Conservation (phyloP, 495 filamentous ascomycete genomes). For the Melanomma pulvis-pyrius region DNA sequence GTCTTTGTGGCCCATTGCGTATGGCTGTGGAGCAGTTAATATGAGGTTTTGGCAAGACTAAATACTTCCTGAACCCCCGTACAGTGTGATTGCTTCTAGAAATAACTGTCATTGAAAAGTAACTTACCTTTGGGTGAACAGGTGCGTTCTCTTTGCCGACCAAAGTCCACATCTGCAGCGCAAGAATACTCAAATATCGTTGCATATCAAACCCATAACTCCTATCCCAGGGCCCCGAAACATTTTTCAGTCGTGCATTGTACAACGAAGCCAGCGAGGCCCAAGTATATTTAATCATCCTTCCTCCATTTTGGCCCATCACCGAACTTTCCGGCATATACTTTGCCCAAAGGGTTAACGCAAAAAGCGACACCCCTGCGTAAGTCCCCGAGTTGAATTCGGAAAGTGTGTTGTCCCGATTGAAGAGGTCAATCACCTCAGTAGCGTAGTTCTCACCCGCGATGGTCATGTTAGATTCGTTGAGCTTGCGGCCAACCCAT, state of each 20-base stretch:
- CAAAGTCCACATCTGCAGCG: conserved; percentile 24
- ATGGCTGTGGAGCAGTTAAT: conserved; percentile 5
- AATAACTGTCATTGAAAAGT: no score
- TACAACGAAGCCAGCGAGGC: conserved; percentile 15
- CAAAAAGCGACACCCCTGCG: conserved; percentile 22
- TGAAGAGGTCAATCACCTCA: conserved; percentile 23
- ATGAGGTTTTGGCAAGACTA: background rate
- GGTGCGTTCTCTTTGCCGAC: conserved; percentile 23
- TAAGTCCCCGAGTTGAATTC: conserved; percentile 32
- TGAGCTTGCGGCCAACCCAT: conserved; percentile 18
- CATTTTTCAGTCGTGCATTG: conserved; percentile 27
- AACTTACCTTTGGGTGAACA: conserved; percentile 16
- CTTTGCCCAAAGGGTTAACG: conserved; percentile 29
- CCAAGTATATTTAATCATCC: conserved; percentile 27
- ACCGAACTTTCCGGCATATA: conserved; percentile 22
- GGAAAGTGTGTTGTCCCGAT: conserved; percentile 22
- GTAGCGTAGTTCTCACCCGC: conserved; percentile 18
- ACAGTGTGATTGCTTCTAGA: no score
- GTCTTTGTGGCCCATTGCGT: conserved; percentile 25
- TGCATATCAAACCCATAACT: conserved; percentile 30
- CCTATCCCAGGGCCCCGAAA: conserved; percentile 25
- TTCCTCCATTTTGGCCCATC: conserved; percentile 19
- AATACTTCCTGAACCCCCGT: no score
- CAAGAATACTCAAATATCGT: conserved; percentile 25
- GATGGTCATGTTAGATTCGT: conserved; percentile 23